A percentile compares a stretch with the other conserved stretches of the same genome.
Conservation (phyloP, 2,329 filamentous ascomycete genomes). For the Stemphylium vesicarium region DNA sequence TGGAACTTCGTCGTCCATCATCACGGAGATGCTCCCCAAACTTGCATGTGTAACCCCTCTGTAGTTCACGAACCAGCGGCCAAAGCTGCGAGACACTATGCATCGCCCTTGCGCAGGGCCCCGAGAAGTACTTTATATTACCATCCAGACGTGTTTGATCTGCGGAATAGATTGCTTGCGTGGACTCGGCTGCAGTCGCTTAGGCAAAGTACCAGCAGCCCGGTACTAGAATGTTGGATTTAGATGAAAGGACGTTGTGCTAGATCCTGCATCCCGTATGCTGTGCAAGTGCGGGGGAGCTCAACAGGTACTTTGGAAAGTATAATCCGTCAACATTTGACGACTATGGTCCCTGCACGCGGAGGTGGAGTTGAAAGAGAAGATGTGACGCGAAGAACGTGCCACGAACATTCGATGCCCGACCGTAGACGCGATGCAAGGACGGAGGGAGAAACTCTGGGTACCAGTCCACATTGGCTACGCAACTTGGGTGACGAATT, state of each 20-base stretch:
- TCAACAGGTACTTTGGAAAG: constrained; percentile 17
- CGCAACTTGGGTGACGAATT: background rate
- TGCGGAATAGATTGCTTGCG: constrained; percentile 26
- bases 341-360: constrained; percentile 5
- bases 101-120: constrained; percentile 18
- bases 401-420: constrained; percentile 8
- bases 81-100: constrained; percentile 21
- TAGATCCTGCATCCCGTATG: constrained; percentile 20
- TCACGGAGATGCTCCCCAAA: background rate
- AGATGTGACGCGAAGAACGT: background rate
- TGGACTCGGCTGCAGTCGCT: constrained; percentile 16
- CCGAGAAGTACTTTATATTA: constrained; percentile 8
- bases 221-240: constrained; percentile 23
- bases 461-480: background rate
- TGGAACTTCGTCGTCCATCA: background rate
- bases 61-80: constrained; percentile 17
- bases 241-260: constrained; percentile 27
- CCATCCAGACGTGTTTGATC: constrained; percentile 21
- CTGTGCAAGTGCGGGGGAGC: constrained; percentile 16
- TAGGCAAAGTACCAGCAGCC: constrained; percentile 27
- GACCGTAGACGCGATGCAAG: background rate
- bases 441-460: constrained; percentile 2
- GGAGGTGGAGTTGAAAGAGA: constrained; percentile 2
- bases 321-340: background rate
- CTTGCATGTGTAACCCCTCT: constrained; percentile 2